Evolutionary conservation across 768 basidiomycete species (phyloP), one percentile per base, ranked within the genome.

Genomic region (Mycena metata): DNA sequence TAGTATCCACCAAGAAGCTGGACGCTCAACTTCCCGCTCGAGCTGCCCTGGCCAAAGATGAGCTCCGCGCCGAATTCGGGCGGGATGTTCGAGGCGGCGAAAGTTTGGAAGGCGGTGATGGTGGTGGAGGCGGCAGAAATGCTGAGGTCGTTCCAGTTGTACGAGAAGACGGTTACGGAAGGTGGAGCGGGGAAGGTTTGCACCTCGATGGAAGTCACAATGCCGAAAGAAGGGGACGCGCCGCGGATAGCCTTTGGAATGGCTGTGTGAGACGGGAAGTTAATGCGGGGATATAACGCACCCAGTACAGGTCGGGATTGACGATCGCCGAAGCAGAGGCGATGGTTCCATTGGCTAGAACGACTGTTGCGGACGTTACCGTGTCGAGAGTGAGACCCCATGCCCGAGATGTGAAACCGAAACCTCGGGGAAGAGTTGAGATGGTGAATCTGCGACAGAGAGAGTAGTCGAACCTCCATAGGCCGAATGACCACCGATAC

Each of bases 341-440:
- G 24, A 82, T 78, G 0, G 81, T 82, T 9, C 83, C 84, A 65
- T 85, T 82, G 0, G 83, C 84, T 17, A 86, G 77, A 9, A 85
- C 85, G 2, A 84, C 71, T 26, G 82, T 78, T n/a, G 83, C 75
- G 0, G 82, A 80, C 3, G 75, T 60, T 13, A 88, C 80, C 1
- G 78, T 80, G 70, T 90, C 89, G 7, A 87, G 73, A 3, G 83
- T 77, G 13, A 89, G 80, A 5, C 89, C 89, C 82, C 85, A 88
- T 64, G 81, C 77, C 8, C 87, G 77, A 3, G 83, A 82, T 0
- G 81, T 80, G 69, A 85, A 85, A 0, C 88, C 88, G 70, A 81
- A 88, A 7, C 68, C 68, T 69, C 36, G 1, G 26, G 8, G n/a
- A 0, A 1, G 7, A 10, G 21, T 8, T 68, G 5, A 49, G 36